Evolutionary conservation across 1,284 basidiomycete genomes (phyloP).

Genomic region (Melampsora americana): DNA sequence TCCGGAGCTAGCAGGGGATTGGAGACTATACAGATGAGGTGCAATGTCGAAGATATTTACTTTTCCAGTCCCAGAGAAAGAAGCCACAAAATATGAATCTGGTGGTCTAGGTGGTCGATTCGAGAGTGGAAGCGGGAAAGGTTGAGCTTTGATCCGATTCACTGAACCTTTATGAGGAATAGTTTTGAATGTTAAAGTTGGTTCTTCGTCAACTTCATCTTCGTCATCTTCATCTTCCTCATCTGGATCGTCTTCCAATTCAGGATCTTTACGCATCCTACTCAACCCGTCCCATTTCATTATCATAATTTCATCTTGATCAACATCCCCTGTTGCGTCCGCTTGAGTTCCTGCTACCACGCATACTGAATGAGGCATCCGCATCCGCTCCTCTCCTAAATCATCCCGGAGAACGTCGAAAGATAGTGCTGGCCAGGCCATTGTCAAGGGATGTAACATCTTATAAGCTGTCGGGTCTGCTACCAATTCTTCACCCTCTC

Average conservation of each 20-base stretch:
- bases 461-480: constrained; percentile 62
- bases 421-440: constrained; percentile 94
- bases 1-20: constrained; percentile 69
- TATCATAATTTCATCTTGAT: constrained; percentile 41
- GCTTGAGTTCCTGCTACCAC: constrained; percentile 56
- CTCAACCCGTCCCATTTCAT: constrained; percentile 35
- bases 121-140: constrained; percentile 58
- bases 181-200: constrained; percentile 84
- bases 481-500: constrained; percentile 37
- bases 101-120: constrained; percentile 61
- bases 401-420: constrained; percentile 79
- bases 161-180: constrained; percentile 87
- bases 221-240: constrained; percentile 63
- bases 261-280: constrained; percentile 38
- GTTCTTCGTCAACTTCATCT: constrained; percentile 79
- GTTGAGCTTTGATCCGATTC: constrained; percentile 80
- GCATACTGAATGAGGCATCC: constrained; percentile 53
- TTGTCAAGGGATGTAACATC: constrained; percentile 88
- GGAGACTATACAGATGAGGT: constrained; percentile 83
- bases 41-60: constrained; percentile 94
- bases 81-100: constrained; percentile 84
- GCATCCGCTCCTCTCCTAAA: constrained; percentile 49
- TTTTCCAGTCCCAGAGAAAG: constrained; percentile 93
- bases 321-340: constrained; percentile 45
- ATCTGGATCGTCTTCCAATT: constrained; percentile 50